Evolutionary conservation across 306 rosid species (phyloP), one percentile per base, ranked within the genome.

Genomic region (Amphicarpaea edgeworthii): DNA sequence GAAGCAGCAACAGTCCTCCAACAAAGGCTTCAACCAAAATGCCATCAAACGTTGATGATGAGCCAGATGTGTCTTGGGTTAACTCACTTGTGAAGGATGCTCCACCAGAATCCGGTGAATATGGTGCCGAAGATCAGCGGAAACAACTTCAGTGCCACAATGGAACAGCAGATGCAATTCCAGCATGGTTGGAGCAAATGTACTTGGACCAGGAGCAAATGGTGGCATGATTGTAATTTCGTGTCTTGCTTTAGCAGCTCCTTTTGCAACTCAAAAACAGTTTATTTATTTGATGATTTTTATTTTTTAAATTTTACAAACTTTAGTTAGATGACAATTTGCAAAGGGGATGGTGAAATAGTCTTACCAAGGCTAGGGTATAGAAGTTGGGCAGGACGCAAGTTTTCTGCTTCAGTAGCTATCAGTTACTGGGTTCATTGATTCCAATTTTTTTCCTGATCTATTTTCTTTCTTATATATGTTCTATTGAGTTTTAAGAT

Each of bases 181-280:
- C 92, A 3, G 88, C 94, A 26, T 93, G 90, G 94, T 77, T 88
- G 80, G 97, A 93, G 88, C 96, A 89, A 82, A 7, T 88, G 86
- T 91, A 91, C 86, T 73, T 83, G 86, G 98, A 91, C 60, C 96
- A 93, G 76, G 90, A 93, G 87, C 97, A 85, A 78, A 76, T 84
- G 83, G 96, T 85, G 79, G 92, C 97, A 7, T 87, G 70, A 83
- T 81, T 15, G 58, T 54, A 19, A 60, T 15, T 17, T 45, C 28
- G 38, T 32, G 15, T 47, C 61, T 81, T 37, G 15, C 8, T 28
- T 53, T 20, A 17, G 68, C 64, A 16, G 63, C 76, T 37, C 55
- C 67, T 78, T 32, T 45, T 58, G 70, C 57, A 83, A 70, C 84
- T 70, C 57, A 66, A n/a, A n/a, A n/a, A 82, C 70, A 34, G 66